Percentiles rank a stretch among this genome's conserved stretches.
These are phyloP conservation scores for Astragalus glycyphyllos DNA, from an alignment of 306 rosid species.

Conservation along the genomic window DNA sequence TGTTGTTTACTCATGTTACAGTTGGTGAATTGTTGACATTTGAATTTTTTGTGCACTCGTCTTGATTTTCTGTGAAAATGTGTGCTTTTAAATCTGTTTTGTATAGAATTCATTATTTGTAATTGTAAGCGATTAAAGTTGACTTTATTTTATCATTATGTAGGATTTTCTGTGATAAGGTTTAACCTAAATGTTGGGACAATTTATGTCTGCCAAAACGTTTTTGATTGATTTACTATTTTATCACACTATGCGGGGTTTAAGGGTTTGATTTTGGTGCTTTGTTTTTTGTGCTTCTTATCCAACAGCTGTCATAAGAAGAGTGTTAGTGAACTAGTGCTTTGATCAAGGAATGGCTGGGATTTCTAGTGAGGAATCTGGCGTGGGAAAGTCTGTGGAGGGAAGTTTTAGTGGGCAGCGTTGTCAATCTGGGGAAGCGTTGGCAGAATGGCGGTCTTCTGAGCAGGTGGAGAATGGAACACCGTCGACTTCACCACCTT, in stretches of 20 bases:
- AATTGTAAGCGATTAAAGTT: conserved; percentile 3
- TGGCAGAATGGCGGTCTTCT: conserved; percentile 97
- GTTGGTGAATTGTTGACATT: conserved; percentile 21
- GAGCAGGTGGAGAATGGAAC: conserved; percentile 99
- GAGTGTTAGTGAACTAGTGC: conserved; percentile 55
- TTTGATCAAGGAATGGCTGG: conserved; percentile 78
- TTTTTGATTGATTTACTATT: conserved; percentile 29
- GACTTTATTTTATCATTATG: neutral
- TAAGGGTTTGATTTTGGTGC: conserved; percentile 29
- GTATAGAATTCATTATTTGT: neutral
- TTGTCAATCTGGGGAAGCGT: conserved; percentile 87
- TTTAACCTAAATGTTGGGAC: conserved; percentile 9
- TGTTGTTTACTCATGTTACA: neutral
- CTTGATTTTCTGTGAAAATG: conserved; percentile 25
- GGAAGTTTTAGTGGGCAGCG: conserved; percentile 78
- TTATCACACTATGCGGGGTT: conserved; percentile 36
- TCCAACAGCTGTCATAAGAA: conserved; percentile 50
- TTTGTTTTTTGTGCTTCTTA: conserved; percentile 37
- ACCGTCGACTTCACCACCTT: conserved; percentile 92
- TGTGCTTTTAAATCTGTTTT: neutral
- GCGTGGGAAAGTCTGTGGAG: conserved; percentile 77
- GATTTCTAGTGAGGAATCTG: conserved; percentile 75
- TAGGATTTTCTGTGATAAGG: neutral
- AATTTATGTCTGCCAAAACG: neutral
- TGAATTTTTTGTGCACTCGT: conserved; percentile 16